Conservation (phyloP, 2,329 filamentous ascomycete genomes). For the Fusarium chaquense region DNA sequence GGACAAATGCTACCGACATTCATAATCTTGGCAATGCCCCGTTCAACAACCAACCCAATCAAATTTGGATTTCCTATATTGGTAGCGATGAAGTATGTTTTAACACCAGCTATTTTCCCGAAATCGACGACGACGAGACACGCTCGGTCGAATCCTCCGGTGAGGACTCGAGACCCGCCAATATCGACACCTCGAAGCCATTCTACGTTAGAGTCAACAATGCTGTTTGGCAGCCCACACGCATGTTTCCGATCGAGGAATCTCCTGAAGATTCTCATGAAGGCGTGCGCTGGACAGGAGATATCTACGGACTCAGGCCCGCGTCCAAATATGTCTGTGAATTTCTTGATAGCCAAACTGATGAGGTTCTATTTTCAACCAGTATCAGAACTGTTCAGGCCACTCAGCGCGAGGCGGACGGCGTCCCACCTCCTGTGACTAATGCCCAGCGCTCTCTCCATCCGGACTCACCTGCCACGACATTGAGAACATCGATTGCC, state of each 20-base stretch:
- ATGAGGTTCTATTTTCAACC: constrained; percentile 75
- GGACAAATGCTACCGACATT: constrained; percentile 80
- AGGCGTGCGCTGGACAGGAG: constrained; percentile 75
- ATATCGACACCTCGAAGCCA: constrained; percentile 76
- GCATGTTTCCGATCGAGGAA: constrained; percentile 68
- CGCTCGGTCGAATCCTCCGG: constrained; percentile 46
- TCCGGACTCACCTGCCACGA: constrained; percentile 81
- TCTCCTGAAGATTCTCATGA: constrained; percentile 50
- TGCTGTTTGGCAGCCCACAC: constrained; percentile 81
- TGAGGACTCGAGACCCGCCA: constrained; percentile 56
- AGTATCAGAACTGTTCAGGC: constrained; percentile 75
- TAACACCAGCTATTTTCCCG: constrained; percentile 74
- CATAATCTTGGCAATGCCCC: constrained; percentile 82
- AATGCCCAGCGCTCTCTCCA: constrained; percentile 71
- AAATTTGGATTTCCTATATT: constrained; percentile 86
- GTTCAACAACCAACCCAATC: constrained; percentile 75
- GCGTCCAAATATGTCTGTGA: constrained; percentile 83
- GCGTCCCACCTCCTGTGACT: constrained; percentile 49
- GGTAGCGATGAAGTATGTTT: constrained; percentile 83
- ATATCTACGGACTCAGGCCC: constrained; percentile 76
- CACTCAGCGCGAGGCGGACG: constrained; percentile 51
- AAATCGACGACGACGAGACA: constrained; percentile 54
- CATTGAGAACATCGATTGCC: constrained; percentile 80
- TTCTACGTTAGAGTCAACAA: constrained; percentile 85
- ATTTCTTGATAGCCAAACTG: constrained; percentile 76